These are phyloP conservation scores for Glutinoglossum americanum DNA, from an alignment of 495 filamentous ascomycete genomes.

Conservation along the genomic window DNA sequence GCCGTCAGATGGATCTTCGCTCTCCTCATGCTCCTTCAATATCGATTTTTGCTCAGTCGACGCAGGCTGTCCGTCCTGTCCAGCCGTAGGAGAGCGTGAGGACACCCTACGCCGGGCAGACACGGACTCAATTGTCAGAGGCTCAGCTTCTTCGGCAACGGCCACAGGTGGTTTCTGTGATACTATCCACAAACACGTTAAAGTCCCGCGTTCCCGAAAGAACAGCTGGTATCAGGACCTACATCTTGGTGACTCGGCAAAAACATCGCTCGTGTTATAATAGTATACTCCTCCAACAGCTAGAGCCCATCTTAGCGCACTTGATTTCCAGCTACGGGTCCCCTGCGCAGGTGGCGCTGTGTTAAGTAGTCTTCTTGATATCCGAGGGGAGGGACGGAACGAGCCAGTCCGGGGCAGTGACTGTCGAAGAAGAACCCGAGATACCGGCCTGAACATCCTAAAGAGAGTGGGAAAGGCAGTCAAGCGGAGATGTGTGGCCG, in stretches of 20 bases:
- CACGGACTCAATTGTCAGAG: not conserved
- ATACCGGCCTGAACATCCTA: not conserved
- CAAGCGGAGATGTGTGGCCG: not conserved
- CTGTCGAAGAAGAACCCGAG: not conserved
- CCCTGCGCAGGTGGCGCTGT: slow-evolving; percentile 41
- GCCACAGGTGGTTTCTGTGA: not conserved
- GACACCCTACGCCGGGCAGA: not conserved
- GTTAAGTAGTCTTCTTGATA: slow-evolving; percentile 35
- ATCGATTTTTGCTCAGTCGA: not conserved
- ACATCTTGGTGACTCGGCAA: slow-evolving; percentile 68
- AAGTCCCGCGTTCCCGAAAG: not conserved
- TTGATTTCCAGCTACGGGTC: slow-evolving; percentile 63
- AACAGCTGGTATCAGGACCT: slow-evolving; percentile 13
- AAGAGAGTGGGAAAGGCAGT: not conserved
- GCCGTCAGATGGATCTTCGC: not conserved
- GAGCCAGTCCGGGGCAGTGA: not conserved
- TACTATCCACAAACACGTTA: not conserved
- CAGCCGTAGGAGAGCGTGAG: not conserved
- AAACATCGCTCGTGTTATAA: slow-evolving; percentile 74
- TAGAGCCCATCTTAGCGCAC: slow-evolving; percentile 46
- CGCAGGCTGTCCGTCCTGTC: not conserved
- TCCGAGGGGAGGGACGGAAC: not conserved
- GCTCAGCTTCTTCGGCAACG: not conserved
- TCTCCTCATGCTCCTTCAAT: not conserved
- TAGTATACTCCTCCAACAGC: slow-evolving; percentile 69